Evolutionary conservation across 2,329 filamentous ascomycete genomes (phyloP), one percentile per base, ranked within the genome.

Genomic region (Pseudopithomyces chartarum): DNA sequence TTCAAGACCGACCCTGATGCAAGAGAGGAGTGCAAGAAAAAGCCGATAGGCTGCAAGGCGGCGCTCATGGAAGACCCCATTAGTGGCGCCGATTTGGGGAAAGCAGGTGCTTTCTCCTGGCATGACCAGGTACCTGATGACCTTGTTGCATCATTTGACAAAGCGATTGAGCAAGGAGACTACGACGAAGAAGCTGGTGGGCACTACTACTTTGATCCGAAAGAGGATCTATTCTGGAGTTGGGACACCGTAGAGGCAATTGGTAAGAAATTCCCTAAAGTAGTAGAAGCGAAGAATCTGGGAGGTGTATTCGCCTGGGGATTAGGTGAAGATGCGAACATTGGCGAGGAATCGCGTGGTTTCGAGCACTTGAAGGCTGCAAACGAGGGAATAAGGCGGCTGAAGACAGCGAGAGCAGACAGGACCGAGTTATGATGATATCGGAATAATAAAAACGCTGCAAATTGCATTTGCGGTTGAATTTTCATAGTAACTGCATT

Each of bases 251-350:
- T 82, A 0, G 78, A 79, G 10, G 80, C 85, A n/a, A 86, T 92
- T 51, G 63, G 70, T 33, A 78, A 77, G 58, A 92, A 92, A 76
- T 83, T 90, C 56, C 76, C 79, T 1, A 69, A 79, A 2, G 79
- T 92, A 34, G 78, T 90, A 6, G 76, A 80, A 40, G 76, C 78
- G 15, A 81, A 81, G 67, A 71, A 75, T 2, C 71, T 91, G 0
- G 88, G 89, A 2, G 90, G 90, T 13, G 84, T 90, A 4, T 90
- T 91, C 79, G 88, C 88, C 0, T 92, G 89, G 89, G 88, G 87
- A 2, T 66, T 91, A 53, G 89, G 87, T 1, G 88, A 91, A 73
- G 89, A 92, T 60, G 67, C 38, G 10, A 5, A 5, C 5, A 40
- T 91, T 52, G 89, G 87, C 1, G 88, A 91, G 73, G 89, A 92